Conservation (phyloP, 352 stramenopile species). For the Pythium phragmiticola region DNA sequence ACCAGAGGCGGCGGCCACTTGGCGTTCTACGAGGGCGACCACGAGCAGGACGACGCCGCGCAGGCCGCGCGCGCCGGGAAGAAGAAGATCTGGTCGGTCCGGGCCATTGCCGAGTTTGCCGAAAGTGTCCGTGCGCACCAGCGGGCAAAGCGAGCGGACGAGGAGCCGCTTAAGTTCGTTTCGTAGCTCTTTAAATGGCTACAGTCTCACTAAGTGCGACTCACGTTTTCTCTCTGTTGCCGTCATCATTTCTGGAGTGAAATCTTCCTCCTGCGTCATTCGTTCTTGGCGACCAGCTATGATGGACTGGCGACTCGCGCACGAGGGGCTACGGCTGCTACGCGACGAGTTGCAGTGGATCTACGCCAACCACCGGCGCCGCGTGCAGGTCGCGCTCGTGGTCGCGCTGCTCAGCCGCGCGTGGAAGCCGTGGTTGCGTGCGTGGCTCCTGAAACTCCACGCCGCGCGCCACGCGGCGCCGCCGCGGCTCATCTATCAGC, state of each 20-base stretch:
- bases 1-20: slow-evolving; percentile 69
- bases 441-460: slow-evolving; percentile 28
- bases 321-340: slow-evolving; percentile 15
- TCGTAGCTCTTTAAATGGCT: slow-evolving; percentile 14
- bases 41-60: slow-evolving; percentile 4
- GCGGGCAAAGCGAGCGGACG: not conserved
- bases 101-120: slow-evolving; percentile 55
- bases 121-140: slow-evolving; percentile 38
- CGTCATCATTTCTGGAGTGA: not conserved
- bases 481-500: slow-evolving; percentile 41
- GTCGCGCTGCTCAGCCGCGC: slow-evolving; percentile 18
- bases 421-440: slow-evolving; percentile 22
- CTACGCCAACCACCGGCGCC: slow-evolving; percentile 11
- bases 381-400: slow-evolving; percentile 13
- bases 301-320: slow-evolving; percentile 24
- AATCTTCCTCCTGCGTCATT: no score
- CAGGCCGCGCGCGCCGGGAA: not conserved
- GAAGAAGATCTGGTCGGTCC: slow-evolving; percentile 44
- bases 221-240: not conserved
- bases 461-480: slow-evolving; percentile 33
- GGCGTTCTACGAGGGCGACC: slow-evolving; percentile 56
- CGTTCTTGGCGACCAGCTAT: not conserved
- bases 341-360: slow-evolving; percentile 1
- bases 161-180: not conserved
- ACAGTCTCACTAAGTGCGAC: slow-evolving; percentile 20